Evolutionary conservation across 1,284 basidiomycete genomes (phyloP).

Genomic region (Puccinia triticina): DNA sequence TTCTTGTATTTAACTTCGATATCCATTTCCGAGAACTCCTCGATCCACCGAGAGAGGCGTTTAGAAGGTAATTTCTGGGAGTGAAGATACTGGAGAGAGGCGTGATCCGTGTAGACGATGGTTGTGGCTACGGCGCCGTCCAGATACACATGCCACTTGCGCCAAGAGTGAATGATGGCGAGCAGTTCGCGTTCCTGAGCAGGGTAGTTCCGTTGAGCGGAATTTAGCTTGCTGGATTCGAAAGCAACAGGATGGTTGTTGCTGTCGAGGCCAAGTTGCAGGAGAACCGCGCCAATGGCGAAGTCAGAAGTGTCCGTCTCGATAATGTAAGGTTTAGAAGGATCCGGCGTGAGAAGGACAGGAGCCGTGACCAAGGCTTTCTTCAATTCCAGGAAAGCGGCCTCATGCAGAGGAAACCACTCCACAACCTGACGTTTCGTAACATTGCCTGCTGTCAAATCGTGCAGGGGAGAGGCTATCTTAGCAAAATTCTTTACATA

Average conservation of each 20-base stretch:
- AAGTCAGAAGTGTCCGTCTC: constrained; percentile 24
- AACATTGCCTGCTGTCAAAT: too few relatives aligned
- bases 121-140: not conserved
- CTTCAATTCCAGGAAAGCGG: not conserved
- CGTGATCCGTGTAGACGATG: not conserved
- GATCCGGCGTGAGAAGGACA: not conserved
- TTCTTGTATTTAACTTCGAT: too few relatives aligned
- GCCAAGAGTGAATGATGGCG: not conserved
- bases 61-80: too few relatives aligned
- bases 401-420: not conserved
- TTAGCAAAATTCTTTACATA: constrained; percentile 30
- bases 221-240: constrained; percentile 16
- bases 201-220: not conserved
- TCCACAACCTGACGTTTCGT: not conserved
- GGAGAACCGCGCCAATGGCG: not conserved
- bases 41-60: too few relatives aligned
- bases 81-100: too few relatives aligned
- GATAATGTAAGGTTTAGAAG: constrained; percentile 8
- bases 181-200: constrained; percentile 21
- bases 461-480: constrained; percentile 1
- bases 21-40: too few relatives aligned
- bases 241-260: constrained; percentile 17
- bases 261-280: not conserved
- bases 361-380: not conserved
- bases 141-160: constrained; percentile 13